These are phyloP conservation scores for Coemansia sp. DNA, from an alignment of 192 early-diverging fungal species.

Conservation along the genomic window DNA sequence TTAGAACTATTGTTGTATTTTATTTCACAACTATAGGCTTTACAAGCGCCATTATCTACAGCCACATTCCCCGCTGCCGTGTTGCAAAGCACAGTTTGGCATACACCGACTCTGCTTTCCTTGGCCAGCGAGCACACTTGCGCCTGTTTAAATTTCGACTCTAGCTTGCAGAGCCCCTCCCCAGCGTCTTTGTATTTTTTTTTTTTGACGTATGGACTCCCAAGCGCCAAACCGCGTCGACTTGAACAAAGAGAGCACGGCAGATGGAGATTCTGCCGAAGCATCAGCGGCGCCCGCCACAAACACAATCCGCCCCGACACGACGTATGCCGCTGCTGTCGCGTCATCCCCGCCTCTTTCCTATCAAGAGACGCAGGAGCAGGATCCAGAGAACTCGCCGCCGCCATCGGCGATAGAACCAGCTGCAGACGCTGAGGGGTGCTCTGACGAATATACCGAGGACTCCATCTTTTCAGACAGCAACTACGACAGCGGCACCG, in stretches of 20 bases:
- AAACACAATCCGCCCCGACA: neutral
- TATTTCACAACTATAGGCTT: no score
- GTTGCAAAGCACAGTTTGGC: no score
- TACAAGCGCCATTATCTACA: no score
- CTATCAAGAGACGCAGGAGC: neutral
- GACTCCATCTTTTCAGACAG: constrained; percentile 44
- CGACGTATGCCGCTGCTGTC: constrained; percentile 7
- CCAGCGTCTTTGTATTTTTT: neutral
- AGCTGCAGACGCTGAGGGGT: neutral
- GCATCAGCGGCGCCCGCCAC: neutral
- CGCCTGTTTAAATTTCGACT: no score
- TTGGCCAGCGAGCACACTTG: no score
- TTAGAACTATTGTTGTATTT: neutral
- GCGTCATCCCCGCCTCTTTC: neutral
- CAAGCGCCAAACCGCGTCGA: neutral
- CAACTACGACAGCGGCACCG: constrained; percentile 17
- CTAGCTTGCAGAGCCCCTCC: no score
- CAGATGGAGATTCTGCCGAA: neutral
- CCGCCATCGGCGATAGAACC: neutral
- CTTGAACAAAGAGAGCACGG: constrained; percentile 1
- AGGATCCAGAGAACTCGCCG: neutral
- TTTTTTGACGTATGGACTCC: neutral
- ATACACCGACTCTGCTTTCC: no score
- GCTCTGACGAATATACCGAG: constrained; percentile 38
- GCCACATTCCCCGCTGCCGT: no score